These are phyloP conservation scores for Trypanosoma cruzi DNA, from an alignment of 208 protist species.

Conservation along the genomic window DNA sequence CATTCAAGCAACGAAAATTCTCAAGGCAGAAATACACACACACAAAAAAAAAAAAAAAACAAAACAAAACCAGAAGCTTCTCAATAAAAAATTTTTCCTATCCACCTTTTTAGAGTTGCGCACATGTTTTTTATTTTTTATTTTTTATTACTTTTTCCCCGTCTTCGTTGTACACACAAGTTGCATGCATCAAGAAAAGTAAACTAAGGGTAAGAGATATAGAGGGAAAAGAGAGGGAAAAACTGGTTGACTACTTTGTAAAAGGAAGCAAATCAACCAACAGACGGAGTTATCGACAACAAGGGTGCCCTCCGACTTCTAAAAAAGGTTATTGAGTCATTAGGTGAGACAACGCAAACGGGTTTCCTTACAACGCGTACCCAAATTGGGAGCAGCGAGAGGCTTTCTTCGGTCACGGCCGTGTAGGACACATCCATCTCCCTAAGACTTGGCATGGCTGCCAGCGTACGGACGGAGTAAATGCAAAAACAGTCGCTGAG, in stretches of 20 bases:
- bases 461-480: conserved; percentile 33
- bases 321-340: not conserved
- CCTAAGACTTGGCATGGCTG: conserved; percentile 36
- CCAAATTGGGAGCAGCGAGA: conserved; percentile 23
- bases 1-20: not conserved
- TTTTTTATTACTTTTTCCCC: not conserved
- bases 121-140: not conserved
- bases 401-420: conserved; percentile 33
- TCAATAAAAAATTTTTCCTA: conserved; percentile 7
- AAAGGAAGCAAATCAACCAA: not conserved
- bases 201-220: not conserved
- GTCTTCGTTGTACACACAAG: not conserved
- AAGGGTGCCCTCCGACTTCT: not conserved
- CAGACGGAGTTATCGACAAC: not conserved
- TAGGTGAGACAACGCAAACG: not conserved
- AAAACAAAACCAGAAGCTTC: conserved; percentile 2
- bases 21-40: conserved; percentile 10
- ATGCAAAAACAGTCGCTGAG: conserved; percentile 44
- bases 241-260: not conserved
- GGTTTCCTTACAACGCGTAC: conserved; percentile 29
- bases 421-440: conserved; percentile 39
- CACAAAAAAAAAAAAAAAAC: conserved; percentile 5
- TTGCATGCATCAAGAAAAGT: not conserved
- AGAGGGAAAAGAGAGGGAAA: not conserved
- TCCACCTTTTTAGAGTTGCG: not conserved